Percentiles rank a stretch among this genome's conserved stretches.
Conservation (phyloP, 2,329 filamentous ascomycete genomes). For the Cladorrhinum sp. region DNA sequence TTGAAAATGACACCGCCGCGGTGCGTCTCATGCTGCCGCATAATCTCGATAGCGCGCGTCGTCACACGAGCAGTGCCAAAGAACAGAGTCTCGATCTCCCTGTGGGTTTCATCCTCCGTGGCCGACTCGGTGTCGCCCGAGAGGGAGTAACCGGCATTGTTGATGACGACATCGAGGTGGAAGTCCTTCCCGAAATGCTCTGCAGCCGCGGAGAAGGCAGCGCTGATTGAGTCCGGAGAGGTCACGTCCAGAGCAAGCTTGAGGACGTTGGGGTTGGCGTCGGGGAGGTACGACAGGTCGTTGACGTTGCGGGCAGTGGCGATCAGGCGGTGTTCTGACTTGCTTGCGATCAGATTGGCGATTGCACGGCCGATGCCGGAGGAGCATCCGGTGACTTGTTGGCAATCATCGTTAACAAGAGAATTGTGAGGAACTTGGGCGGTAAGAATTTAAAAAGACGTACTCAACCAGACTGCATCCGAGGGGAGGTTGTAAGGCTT, state of each 20-base stretch:
- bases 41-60: constrained; percentile 29
- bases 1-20: constrained; percentile 53
- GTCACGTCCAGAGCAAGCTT: constrained; percentile 49
- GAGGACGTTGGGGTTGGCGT: constrained; percentile 37
- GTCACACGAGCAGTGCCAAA: constrained; percentile 31
- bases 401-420: neutral
- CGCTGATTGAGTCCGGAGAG: constrained; percentile 35
- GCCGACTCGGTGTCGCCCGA: constrained; percentile 34
- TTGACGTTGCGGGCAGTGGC: constrained; percentile 47
- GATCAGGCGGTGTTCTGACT: constrained; percentile 40
- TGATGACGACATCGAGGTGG: constrained; percentile 20
- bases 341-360: constrained; percentile 35
- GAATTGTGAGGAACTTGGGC: neutral
- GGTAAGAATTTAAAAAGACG: constrained; percentile 16
- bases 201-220: constrained; percentile 33
- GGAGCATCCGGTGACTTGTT: constrained; percentile 48
- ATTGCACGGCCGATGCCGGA: constrained; percentile 45
- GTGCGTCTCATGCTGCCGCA: constrained; percentile 29
- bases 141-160: constrained; percentile 43
- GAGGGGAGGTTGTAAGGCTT: constrained; percentile 34
- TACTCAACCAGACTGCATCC: constrained; percentile 41
- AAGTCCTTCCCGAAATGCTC: constrained; percentile 11
- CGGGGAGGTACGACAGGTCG: constrained; percentile 41
- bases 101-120: constrained; percentile 26
- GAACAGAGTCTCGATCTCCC: constrained; percentile 31